Percentiles rank a stretch among this genome's conserved stretches.
phyloP scores from a whole-genome alignment of 2,329 filamentous ascomycete genomes.

The Dothideomycetidae sp. region DNA sequence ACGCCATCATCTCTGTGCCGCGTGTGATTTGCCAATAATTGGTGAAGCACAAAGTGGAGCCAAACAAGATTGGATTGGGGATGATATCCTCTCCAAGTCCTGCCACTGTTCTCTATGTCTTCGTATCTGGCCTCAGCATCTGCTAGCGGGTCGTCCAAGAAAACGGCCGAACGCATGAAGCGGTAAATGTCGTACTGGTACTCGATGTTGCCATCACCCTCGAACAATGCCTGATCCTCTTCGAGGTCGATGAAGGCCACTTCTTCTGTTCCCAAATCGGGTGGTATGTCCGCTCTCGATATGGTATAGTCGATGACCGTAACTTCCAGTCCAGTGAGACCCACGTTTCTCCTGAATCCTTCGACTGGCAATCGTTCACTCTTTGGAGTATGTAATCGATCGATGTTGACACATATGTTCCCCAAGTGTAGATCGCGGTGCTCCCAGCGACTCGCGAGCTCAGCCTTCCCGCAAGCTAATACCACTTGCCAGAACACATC shows the following conservation, averaged over 20 bases:
- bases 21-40: conserved; percentile 31
- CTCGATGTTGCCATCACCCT: conserved; percentile 32
- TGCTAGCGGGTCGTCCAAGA: conserved; percentile 28
- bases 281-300: conserved; percentile 41
- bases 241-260: conserved; percentile 35
- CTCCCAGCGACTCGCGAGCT: conserved; percentile 47
- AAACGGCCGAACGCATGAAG: conserved; percentile 32
- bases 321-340: conserved; percentile 42
- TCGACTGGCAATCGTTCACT: conserved; percentile 1
- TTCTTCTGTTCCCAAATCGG: conserved; percentile 14
- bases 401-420: conserved; percentile 54
- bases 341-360: conserved; percentile 25
- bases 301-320: conserved; percentile 57
- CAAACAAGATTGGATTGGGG: conserved; percentile 50
- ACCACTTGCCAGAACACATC: conserved; percentile 56
- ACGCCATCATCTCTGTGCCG: conserved; percentile 18
- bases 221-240: conserved; percentile 30
- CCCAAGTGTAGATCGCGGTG: conserved; percentile 53
- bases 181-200: conserved; percentile 45
- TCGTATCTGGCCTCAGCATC: conserved; percentile 21
- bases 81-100: conserved; percentile 40
- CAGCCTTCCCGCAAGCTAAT: conserved; percentile 45
- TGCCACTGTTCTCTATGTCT: conserved; percentile 12
- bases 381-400: no score
- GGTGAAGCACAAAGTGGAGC: conserved; percentile 46